A percentile compares a stretch with the other conserved stretches of the same genome.
Evolutionary conservation across 2,329 filamentous ascomycete genomes (phyloP).

Genomic region (Colletotrichum lindemuthianum): DNA sequence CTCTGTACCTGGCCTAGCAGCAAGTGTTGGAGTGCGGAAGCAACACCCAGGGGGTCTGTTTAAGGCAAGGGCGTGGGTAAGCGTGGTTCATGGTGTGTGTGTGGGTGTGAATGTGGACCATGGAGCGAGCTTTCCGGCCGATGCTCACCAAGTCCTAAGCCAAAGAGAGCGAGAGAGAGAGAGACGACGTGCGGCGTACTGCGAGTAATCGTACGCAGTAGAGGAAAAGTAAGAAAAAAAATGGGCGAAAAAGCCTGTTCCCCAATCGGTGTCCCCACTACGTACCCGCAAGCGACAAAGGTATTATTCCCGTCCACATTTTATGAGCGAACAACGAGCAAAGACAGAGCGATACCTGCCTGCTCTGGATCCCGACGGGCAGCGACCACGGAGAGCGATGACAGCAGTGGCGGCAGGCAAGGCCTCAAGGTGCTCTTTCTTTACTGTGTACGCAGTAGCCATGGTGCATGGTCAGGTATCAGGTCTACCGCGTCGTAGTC

Average conservation of each 20-base stretch:
- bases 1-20: not conserved
- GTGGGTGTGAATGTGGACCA: conserved; percentile 18
- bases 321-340: conserved; percentile 11
- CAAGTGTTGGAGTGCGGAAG: conserved; percentile 6
- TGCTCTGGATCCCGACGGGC: no score
- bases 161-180: conserved; percentile 14
- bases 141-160: conserved; percentile 22
- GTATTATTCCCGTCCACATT: conserved; percentile 22
- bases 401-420: conserved; percentile 7
- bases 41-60: not conserved
- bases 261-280: conserved; percentile 25
- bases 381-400: not conserved
- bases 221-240: not conserved
- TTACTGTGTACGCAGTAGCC: no score
- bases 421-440: not conserved
- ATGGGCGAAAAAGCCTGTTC: conserved; percentile 9
- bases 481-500: no score
- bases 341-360: conserved; percentile 25
- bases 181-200: not conserved
- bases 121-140: conserved; percentile 33
- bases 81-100: not conserved
- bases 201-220: no score
- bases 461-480: no score
- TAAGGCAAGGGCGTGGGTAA: not conserved
- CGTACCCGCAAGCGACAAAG: conserved; percentile 28